Evolutionary conservation across 768 basidiomycete genomes (phyloP).

Genomic region (Xerocomellus amylosporus): DNA sequence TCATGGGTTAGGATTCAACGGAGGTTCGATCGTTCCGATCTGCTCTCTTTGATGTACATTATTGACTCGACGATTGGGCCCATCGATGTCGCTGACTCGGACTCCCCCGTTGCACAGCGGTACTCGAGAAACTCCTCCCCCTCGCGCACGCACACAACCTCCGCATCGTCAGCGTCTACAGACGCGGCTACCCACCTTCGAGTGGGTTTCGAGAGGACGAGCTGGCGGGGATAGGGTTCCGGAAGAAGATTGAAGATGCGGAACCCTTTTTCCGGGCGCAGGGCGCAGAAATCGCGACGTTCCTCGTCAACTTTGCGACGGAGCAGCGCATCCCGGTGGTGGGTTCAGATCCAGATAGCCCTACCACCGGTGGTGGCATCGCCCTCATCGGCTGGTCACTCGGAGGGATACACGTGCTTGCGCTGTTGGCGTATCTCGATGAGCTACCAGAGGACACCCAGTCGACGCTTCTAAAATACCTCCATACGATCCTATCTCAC

Average conservation of each 20-base stretch:
- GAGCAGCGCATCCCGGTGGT: conserved; percentile 16
- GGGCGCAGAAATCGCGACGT: conserved; percentile 20
- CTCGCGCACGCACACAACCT: conserved; percentile 20
- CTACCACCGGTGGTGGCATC: conserved; percentile 11
- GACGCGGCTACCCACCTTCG: conserved; percentile 28
- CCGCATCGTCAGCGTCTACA: conserved; percentile 24
- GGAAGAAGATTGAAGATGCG: conserved; percentile 16
- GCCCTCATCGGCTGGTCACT: conserved; percentile 23
- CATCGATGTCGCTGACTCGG: neutral
- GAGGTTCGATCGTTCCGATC: conserved; percentile 5
- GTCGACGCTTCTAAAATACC: conserved; percentile 13
- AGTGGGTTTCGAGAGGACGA: conserved; percentile 20
- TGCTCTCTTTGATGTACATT: neutral
- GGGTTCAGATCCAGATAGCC: neutral
- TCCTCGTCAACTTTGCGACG: conserved; percentile 15
- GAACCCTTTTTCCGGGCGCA: conserved; percentile 16
- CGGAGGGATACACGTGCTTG: conserved; percentile 7
- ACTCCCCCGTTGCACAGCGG: neutral
- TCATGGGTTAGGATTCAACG: conserved; percentile 23
- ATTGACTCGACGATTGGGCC: too few relatives aligned
- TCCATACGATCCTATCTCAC: conserved; percentile 19
- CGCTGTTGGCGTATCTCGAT: conserved; percentile 17
- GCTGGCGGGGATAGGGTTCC: conserved; percentile 4
- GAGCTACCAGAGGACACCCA: conserved; percentile 2
- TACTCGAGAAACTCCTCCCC: conserved; percentile 22